Percentiles rank a stretch among this genome's conserved stretches.
These are phyloP conservation scores for Candolleomyces eurysporus DNA, from an alignment of 768 basidiomycete genomes.

Conservation along the genomic window DNA sequence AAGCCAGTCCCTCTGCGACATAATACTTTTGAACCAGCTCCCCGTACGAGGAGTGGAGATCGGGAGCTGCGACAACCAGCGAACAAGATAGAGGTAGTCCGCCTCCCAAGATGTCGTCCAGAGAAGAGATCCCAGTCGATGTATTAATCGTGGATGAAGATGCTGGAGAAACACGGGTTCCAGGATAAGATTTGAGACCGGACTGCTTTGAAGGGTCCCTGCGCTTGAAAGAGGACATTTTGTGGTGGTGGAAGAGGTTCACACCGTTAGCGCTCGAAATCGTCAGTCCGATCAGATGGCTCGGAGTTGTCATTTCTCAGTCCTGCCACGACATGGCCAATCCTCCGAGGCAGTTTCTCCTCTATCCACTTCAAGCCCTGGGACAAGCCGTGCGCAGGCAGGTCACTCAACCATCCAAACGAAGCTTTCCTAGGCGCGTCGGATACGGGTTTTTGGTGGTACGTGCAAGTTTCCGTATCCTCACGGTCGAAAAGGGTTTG, in stretches of 20 bases:
- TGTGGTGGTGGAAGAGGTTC: background rate
- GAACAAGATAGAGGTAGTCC: conserved; percentile 83
- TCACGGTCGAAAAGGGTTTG: background rate
- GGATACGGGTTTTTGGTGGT: background rate
- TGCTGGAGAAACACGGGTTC: conserved; percentile 58
- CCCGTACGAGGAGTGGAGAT: conserved; percentile 82
- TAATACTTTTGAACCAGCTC: conserved; percentile 87
- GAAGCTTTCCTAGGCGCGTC: background rate
- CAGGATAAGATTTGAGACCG: conserved; percentile 33
- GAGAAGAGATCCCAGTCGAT: conserved; percentile 87
- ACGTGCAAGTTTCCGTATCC: background rate
- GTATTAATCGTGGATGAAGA: conserved; percentile 56
- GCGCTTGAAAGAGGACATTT: conserved; percentile 83
- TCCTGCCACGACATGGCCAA: background rate
- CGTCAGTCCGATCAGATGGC: background rate
- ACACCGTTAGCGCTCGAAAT: background rate
- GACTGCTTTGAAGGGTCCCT: conserved; percentile 46
- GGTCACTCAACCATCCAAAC: background rate
- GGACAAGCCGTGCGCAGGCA: background rate
- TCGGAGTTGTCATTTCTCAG: background rate
- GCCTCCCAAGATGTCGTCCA: conserved; percentile 94
- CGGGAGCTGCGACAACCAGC: conserved; percentile 75
- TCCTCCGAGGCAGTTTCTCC: background rate
- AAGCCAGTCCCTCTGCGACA: conserved; percentile 80
- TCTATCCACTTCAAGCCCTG: background rate